Conservation (phyloP, 495 filamentous ascomycete species). For the Xylaria grammica region DNA sequence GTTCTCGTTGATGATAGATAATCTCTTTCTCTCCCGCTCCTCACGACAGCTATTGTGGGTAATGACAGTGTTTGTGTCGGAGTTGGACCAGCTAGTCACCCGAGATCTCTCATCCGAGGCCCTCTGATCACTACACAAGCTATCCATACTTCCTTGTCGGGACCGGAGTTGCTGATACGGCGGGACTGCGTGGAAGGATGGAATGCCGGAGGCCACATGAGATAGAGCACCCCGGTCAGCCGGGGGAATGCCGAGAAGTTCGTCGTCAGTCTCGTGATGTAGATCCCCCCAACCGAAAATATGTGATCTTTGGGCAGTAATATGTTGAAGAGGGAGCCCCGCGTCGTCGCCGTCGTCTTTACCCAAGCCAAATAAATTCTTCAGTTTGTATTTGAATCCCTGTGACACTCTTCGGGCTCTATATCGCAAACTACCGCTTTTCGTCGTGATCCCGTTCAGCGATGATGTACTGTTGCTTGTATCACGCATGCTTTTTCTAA, state of each 20-base stretch:
- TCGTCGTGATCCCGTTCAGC: slow-evolving; percentile 26
- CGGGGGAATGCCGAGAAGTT: slow-evolving; percentile 29
- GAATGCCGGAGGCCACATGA: slow-evolving; percentile 47
- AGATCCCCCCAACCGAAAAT: slow-evolving; percentile 40
- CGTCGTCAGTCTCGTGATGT: slow-evolving; percentile 26
- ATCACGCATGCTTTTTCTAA: slow-evolving; percentile 38
- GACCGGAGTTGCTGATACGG: slow-evolving; percentile 48
- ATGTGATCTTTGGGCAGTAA: slow-evolving; percentile 55
- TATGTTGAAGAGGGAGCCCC: slow-evolving; percentile 54
- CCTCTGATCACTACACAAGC: slow-evolving; percentile 53
- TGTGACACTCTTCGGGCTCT: slow-evolving; percentile 65
- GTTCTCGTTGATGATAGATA: slow-evolving; percentile 72
- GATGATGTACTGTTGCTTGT: slow-evolving; percentile 30
- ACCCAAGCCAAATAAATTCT: slow-evolving; percentile 60
- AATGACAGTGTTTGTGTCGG: slow-evolving; percentile 50
- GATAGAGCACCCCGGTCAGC: slow-evolving; percentile 44
- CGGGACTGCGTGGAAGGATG: slow-evolving; percentile 45
- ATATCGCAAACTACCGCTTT: slow-evolving; percentile 48
- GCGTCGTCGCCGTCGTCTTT: slow-evolving; percentile 46
- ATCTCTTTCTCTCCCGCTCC: slow-evolving; percentile 59
- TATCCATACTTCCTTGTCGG: slow-evolving; percentile 57
- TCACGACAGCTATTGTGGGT: slow-evolving; percentile 43
- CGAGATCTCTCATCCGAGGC: slow-evolving; percentile 64
- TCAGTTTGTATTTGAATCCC: slow-evolving; percentile 66
- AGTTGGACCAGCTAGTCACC: slow-evolving; percentile 79